phyloP scores from a whole-genome alignment of 805 yeast species.

The Candida andamanensis region DNA sequence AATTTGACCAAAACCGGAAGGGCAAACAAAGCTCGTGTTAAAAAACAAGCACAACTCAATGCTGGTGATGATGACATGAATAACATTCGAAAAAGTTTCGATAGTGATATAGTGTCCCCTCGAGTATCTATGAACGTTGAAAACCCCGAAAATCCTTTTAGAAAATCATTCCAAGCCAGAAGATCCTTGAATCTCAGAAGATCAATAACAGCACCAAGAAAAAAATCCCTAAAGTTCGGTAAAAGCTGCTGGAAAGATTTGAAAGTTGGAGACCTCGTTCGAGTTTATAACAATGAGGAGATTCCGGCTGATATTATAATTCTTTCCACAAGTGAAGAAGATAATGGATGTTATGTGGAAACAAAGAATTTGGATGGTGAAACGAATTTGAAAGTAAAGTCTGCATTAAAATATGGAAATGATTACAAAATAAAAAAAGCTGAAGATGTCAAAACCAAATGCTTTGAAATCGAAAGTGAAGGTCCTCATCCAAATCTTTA shows the following conservation, averaged over 20 bases:
- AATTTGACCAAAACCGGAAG: constrained; percentile 33
- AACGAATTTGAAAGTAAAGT: constrained; percentile 70
- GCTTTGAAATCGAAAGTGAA: constrained; percentile 73
- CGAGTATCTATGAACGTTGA: constrained; percentile 8
- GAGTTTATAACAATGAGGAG: constrained; percentile 66
- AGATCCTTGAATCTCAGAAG: constrained; percentile 11
- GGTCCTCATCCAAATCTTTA: constrained; percentile 80
- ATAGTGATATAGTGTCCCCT: constrained; percentile 20
- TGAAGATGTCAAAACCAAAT: constrained; percentile 34
- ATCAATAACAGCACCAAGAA: no score
- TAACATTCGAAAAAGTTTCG: constrained; percentile 26
- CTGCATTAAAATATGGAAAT: constrained; percentile 60
- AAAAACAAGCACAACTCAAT: constrained; percentile 2
- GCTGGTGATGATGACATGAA: constrained; percentile 6
- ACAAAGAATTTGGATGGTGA: constrained; percentile 41
- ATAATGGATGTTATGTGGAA: constrained; percentile 62
- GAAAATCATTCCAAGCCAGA: constrained; percentile 12
- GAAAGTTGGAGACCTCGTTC: constrained; percentile 67
- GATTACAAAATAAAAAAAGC: constrained; percentile 38
- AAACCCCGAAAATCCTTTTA: constrained; percentile 13
- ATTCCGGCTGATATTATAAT: constrained; percentile 73
- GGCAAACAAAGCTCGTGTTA: constrained; percentile 23
- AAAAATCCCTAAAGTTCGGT: constrained; percentile 25
- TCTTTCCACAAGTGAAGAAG: constrained; percentile 64
- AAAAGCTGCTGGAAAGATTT: constrained; percentile 61